Evolutionary conservation across 169 alveolate species (phyloP).

Genomic region (Plasmodium gonderi): DNA sequence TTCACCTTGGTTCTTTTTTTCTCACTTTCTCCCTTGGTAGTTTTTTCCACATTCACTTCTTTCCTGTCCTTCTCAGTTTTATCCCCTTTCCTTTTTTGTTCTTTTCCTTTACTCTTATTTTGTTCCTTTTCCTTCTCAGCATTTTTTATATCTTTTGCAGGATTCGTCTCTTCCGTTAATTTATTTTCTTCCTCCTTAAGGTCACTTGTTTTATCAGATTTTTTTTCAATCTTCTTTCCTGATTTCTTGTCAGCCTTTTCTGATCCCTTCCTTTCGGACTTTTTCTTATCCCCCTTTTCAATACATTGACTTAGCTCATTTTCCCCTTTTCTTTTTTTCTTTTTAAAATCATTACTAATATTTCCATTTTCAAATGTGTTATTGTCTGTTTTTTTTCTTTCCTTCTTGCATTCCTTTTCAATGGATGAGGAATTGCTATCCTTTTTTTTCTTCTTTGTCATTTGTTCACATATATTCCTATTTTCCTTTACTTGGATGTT

Average conservation of each 20-base stretch:
- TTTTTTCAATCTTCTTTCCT: neutral
- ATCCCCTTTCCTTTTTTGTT: neutral
- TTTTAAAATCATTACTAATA: no score
- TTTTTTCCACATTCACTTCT: neutral
- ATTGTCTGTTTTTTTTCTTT: neutral
- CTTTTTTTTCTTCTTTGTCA: neutral
- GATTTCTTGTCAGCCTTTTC: neutral
- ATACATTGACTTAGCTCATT: neutral
- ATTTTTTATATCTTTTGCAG: neutral
- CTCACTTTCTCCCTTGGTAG: neutral
- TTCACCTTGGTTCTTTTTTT: neutral
- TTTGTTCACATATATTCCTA: neutral
- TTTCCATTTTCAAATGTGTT: neutral
- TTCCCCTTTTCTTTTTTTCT: neutral
- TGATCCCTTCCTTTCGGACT: neutral
- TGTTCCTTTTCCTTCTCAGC: neutral
- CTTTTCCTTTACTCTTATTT: neutral
- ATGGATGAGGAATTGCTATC: neutral
- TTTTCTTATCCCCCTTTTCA: neutral
- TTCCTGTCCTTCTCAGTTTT: neutral
- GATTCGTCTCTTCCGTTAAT: neutral
- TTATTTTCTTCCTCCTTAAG: neutral
- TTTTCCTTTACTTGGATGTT: neutral
- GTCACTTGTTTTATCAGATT: neutral
- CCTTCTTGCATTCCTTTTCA: neutral